phyloP scores from a whole-genome alignment of 2,329 filamentous ascomycete genomes.

The Pseudogymnoascus destructans region DNA sequence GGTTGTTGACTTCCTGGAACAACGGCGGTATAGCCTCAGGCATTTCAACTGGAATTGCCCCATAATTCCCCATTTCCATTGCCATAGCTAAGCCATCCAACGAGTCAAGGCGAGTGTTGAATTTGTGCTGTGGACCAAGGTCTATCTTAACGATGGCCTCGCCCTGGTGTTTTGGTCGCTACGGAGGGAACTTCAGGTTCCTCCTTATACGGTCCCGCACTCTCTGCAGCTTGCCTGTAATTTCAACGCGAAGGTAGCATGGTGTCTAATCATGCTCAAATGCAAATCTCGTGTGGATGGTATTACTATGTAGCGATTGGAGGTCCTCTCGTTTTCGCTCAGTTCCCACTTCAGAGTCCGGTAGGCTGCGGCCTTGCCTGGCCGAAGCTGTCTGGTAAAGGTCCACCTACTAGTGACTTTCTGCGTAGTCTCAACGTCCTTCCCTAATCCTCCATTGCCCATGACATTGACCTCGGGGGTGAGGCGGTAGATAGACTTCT shows the following conservation, averaged over 20 bases:
- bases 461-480: conserved; percentile 15
- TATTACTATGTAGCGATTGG: conserved; percentile 7
- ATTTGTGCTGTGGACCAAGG: neutral
- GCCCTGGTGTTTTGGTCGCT: neutral
- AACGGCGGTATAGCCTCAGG: conserved; percentile 7
- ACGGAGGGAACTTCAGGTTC: neutral
- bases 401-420: neutral
- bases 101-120: conserved; percentile 4
- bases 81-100: conserved; percentile 1
- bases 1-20: neutral
- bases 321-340: conserved; percentile 10
- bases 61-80: conserved; percentile 11
- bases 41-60: conserved; percentile 7
- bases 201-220: neutral
- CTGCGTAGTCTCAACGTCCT: neutral
- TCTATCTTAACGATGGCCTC: neutral
- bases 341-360: conserved; percentile 11
- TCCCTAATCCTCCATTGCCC: conserved; percentile 15
- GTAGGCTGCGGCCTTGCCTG: neutral
- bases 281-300: conserved; percentile 6
- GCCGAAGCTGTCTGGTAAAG: neutral
- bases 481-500: conserved; percentile 12
- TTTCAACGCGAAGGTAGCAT: neutral
- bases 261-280: neutral
- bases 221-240: neutral